Base-by-base conservation (phyloP, 2,329 filamentous ascomycete species). In the Ramularia endophylla region DNA sequence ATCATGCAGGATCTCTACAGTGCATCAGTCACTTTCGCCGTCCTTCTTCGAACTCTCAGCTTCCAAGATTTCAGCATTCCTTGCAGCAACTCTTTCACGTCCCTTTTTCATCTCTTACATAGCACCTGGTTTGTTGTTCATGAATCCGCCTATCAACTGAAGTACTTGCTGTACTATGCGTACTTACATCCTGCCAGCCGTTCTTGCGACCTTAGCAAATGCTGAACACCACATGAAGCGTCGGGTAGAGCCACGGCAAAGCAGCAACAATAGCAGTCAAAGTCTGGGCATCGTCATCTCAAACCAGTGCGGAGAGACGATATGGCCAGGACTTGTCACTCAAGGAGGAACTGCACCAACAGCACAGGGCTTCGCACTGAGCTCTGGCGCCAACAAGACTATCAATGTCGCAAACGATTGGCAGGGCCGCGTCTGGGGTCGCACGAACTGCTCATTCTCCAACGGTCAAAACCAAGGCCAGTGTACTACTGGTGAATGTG, bases 381-480 rank as follows among this genome's bases (percentile, higher is more conserved):
- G 64, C 1, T 61, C 77, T 3, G 78, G 81, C 32, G 67, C 73
- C 25, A 78, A 73, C 40, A 75, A 64, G 46, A 73, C 74, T 30
- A 67, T 88, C 46, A 78, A 73, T 39, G 84, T 92, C 17, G 77
- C 80, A 8, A 69, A 75, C 36, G 78, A 87, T 52, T 94, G 86
- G 87, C 81, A 85, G 59, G 87, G 87, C 8, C 77, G 87, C 40
- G 71, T 92, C 19, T 92, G 86, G 87, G 87, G 81, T 9, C 73
- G 87, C 40, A 90, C 86, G 13, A 92, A 92, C 59, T 94, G 87
- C 66, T 85, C 77, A 28, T 87, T 88, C 61, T 78, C 81, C 52
- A 70, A 70, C 12, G 83, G 81, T 1, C 78, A 72, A 38, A 63
- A 65, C 16, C 68, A 66, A 44, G 62, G 66, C 20, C 62, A 60